These are phyloP conservation scores for Castanea sativa DNA, from an alignment of 306 rosid genomes.

Conservation along the genomic window DNA sequence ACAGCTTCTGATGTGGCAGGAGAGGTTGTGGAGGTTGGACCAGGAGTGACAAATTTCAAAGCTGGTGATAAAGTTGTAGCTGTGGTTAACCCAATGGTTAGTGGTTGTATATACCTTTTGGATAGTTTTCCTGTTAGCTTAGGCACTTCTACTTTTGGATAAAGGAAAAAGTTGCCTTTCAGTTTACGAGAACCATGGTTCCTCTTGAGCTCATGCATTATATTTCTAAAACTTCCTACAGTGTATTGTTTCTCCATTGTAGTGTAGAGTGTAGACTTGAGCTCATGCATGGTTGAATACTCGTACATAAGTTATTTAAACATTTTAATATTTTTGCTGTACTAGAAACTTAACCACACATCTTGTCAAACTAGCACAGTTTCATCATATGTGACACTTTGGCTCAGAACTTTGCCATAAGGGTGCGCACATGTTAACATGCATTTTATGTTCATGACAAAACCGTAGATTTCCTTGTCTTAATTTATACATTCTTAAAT, in stretches of 20 bases:
- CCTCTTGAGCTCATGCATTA: not conserved
- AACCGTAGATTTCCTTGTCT: not conserved
- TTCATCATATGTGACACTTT: not conserved
- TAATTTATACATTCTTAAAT: not conserved
- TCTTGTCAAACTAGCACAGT: not conserved
- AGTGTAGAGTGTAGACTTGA: not conserved
- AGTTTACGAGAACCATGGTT: not conserved
- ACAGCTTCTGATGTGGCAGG: conserved; percentile 76
- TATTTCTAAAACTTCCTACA: not conserved
- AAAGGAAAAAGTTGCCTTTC: not conserved
- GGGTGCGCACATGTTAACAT: too few species aligned
- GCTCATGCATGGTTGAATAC: not conserved
- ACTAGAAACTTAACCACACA: not conserved
- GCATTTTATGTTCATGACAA: not conserved
- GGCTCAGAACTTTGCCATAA: not conserved
- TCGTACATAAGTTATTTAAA: not conserved
- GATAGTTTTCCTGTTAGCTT: not conserved
- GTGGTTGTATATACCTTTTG: conserved; percentile 7
- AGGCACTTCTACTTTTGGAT: not conserved
- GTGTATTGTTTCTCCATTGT: not conserved
- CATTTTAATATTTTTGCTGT: not conserved
- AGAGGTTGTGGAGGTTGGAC: conserved; percentile 59
- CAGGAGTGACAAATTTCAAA: conserved; percentile 49
- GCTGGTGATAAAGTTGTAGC: conserved; percentile 70
- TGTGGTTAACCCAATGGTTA: conserved; percentile 30